phyloP scores from a whole-genome alignment of 139 green algal species.

The Coelastrella sp. region DNA sequence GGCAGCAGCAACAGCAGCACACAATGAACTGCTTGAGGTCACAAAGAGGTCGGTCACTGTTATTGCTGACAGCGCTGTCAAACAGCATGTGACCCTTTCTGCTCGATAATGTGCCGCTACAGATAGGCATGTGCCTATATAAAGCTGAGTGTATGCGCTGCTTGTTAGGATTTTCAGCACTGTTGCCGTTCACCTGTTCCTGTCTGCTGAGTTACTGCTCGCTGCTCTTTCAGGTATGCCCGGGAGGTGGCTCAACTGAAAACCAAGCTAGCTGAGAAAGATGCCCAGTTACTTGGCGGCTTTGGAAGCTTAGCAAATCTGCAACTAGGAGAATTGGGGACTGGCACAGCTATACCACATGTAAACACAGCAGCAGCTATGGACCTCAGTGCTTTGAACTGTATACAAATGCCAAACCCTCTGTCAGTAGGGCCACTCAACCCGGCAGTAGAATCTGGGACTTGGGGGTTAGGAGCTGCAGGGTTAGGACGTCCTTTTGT shows the following conservation, averaged over 20 bases:
- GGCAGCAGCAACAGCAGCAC: slow-evolving; percentile 57
- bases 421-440: neutral
- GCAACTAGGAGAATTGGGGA: neutral
- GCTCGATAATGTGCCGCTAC: too few relatives aligned
- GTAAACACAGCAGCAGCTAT: too few relatives aligned
- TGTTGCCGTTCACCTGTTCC: too few relatives aligned
- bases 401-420: neutral
- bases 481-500: neutral
- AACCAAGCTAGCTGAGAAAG: slow-evolving; percentile 67
- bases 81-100: neutral
- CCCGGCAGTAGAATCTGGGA: neutral
- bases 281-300: slow-evolving; percentile 76
- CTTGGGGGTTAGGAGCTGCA: neutral
- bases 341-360: too few relatives aligned
- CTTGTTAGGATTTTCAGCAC: neutral
- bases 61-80: neutral
- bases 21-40: slow-evolving; percentile 67
- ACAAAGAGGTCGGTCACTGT: slow-evolving; percentile 54
- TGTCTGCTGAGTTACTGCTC: too few relatives aligned
- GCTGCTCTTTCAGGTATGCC: slow-evolving; percentile 53
- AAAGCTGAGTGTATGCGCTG: neutral
- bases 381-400: neutral
- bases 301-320: slow-evolving; percentile 60
- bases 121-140: too few relatives aligned
- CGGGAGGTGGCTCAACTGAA: slow-evolving; percentile 72